These are phyloP conservation scores for Colletotrichum musae DNA, from an alignment of 2,329 filamentous ascomycete species.

Conservation along the genomic window DNA sequence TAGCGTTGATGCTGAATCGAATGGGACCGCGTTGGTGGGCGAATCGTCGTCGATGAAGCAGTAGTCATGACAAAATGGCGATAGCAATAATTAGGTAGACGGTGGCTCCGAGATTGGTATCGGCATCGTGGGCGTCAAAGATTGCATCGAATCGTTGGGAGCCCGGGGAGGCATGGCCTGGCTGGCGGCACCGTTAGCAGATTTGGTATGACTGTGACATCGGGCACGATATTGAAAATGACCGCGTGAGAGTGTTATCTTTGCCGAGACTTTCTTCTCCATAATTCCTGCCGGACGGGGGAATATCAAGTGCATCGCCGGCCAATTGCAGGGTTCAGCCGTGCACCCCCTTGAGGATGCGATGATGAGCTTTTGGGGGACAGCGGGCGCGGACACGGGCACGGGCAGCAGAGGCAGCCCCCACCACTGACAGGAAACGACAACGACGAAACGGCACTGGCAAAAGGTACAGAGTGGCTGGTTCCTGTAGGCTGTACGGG, in stretches of 20 bases:
- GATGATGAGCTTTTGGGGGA: constrained; percentile 7
- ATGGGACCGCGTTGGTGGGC: neutral
- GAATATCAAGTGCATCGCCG: constrained; percentile 20
- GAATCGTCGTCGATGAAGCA: constrained; percentile 5
- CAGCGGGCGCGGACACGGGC: neutral
- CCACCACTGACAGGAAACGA: neutral
- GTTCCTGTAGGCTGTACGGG: no score
- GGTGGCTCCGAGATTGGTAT: constrained; percentile 14
- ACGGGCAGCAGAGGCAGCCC: neutral
- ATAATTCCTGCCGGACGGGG: constrained; percentile 27
- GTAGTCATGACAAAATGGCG: constrained; percentile 17
- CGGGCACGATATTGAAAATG: neutral
- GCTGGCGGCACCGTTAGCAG: constrained; percentile 14
- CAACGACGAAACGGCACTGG: constrained; percentile 11
- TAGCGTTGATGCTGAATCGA: constrained; percentile 1
- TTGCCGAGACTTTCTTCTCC: constrained; percentile 39
- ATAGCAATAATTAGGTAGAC: constrained; percentile 5
- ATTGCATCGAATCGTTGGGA: neutral
- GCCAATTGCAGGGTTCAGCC: constrained; percentile 26
- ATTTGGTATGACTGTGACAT: constrained; percentile 21
- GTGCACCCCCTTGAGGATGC: constrained; percentile 25
- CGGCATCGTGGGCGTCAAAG: constrained; percentile 21
- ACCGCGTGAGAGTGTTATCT: constrained; percentile 32
- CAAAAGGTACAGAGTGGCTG: neutral
- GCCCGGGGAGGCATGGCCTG: no score